phyloP scores from a whole-genome alignment of 768 basidiomycete species.

The Dictyophora rubrovolvata region DNA sequence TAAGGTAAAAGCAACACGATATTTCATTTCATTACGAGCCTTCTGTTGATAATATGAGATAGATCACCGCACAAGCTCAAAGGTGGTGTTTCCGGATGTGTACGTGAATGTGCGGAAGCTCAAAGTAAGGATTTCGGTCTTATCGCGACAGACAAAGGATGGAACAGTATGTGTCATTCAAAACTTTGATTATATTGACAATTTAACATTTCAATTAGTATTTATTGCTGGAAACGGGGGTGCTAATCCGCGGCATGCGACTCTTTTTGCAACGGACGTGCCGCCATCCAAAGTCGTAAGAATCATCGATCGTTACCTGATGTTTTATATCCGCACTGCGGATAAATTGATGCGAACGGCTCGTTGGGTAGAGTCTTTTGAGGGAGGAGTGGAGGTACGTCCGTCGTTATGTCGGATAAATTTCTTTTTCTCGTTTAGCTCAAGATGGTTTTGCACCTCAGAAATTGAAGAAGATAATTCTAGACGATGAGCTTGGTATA shows the following conservation, averaged over 20 bases:
- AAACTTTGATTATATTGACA: background rate
- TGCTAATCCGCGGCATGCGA: conserved; percentile 41
- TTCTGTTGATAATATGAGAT: background rate
- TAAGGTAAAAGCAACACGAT: conserved; percentile 18
- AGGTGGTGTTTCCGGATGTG: conserved; percentile 66
- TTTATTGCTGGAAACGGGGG: conserved; percentile 69
- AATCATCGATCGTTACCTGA: conserved; percentile 55
- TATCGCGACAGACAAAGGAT: conserved; percentile 73
- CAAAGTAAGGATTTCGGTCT: conserved; percentile 67
- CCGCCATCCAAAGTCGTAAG: conserved; percentile 51
- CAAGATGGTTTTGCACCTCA: conserved; percentile 11
- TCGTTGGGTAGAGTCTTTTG: conserved; percentile 62
- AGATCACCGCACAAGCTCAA: conserved; percentile 66
- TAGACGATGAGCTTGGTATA: conserved; percentile 66
- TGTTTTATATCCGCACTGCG: conserved; percentile 63
- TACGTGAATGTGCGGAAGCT: conserved; percentile 70
- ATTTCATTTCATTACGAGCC: background rate
- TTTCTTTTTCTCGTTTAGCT: background rate
- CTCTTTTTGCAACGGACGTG: conserved; percentile 57
- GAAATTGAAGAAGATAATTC: conserved; percentile 52
- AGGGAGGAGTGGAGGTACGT: conserved; percentile 51
- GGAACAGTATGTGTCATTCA: conserved; percentile 39
- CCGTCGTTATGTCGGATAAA: background rate
- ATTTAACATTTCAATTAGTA: conserved; percentile 23
- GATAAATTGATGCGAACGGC: conserved; percentile 65